These are phyloP conservation scores for Nematocida ausubeli DNA, from an alignment of 371 early-diverging fungal species.

Conservation along the genomic window DNA sequence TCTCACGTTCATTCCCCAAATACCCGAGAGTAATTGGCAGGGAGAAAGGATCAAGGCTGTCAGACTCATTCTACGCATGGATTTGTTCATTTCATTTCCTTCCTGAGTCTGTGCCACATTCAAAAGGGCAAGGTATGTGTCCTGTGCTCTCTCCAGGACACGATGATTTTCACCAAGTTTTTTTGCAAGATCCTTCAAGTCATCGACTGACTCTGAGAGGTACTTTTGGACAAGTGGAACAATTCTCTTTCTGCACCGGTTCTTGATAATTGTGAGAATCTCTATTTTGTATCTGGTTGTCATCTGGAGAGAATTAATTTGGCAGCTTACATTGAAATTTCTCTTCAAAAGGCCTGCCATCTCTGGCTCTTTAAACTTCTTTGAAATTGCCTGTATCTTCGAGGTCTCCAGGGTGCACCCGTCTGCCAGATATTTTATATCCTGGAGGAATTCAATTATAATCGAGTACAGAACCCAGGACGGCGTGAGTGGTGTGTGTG, in stretches of 20 bases:
- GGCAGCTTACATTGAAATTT: conserved; percentile 58
- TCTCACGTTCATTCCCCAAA: conserved; percentile 67
- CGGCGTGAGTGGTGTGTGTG: conserved; percentile 58
- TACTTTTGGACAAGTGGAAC: conserved; percentile 36
- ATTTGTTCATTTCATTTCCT: conserved; percentile 64
- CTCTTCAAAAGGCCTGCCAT: conserved; percentile 50
- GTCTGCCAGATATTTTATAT: conserved; percentile 59
- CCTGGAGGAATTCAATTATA: conserved; percentile 67
- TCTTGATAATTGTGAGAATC: conserved; percentile 54
- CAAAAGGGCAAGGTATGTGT: conserved; percentile 62
- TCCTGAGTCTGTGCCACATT: conserved; percentile 63
- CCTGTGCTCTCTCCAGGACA: conserved; percentile 63
- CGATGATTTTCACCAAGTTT: conserved; percentile 51
- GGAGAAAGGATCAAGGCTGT: conserved; percentile 65
- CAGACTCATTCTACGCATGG: conserved; percentile 62
- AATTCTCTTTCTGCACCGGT: conserved; percentile 44
- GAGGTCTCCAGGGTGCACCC: conserved; percentile 37
- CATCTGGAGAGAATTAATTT: conserved; percentile 44
- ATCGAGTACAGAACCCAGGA: conserved; percentile 66
- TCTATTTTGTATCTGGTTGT: conserved; percentile 60
- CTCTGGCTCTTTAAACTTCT: conserved; percentile 36
- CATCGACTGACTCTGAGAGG: conserved; percentile 45
- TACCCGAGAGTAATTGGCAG: conserved; percentile 62
- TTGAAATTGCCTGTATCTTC: conserved; percentile 52
- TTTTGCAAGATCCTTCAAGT: conserved; percentile 53